These are phyloP conservation scores for Penicillium palitans DNA, from an alignment of 2,329 filamentous ascomycete species.

Conservation along the genomic window DNA sequence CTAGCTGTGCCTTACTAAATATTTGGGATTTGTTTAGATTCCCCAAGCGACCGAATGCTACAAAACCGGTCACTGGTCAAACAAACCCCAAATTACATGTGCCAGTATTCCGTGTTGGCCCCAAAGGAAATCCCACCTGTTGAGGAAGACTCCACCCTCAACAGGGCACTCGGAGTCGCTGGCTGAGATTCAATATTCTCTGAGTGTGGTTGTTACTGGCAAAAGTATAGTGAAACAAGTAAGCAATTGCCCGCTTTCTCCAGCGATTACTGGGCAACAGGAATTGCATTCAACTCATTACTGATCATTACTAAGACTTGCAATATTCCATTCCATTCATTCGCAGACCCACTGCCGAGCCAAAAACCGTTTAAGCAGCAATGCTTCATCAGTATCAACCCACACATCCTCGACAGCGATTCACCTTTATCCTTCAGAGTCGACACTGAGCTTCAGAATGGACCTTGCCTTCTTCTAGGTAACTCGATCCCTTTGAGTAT, in stretches of 20 bases:
- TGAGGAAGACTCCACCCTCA: neutral
- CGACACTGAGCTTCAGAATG: constrained; percentile 13
- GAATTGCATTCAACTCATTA: neutral
- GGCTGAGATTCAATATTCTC: neutral
- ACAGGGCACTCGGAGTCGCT: neutral
- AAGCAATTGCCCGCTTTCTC: neutral
- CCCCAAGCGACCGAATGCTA: constrained; percentile 2
- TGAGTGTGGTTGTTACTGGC: neutral
- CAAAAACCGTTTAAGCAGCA: neutral
- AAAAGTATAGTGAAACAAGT: neutral
- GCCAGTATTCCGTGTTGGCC: neutral
- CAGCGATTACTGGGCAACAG: neutral
- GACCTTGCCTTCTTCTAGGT: constrained; percentile 14
- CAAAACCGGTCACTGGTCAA: constrained; percentile 1
- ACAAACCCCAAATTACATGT: neutral
- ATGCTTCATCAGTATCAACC: neutral
- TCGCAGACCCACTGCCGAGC: neutral
- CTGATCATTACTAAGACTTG: neutral
- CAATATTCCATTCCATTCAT: neutral
- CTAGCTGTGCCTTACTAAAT: neutral
- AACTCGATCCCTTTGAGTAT: constrained; percentile 17
- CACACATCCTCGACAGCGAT: neutral
- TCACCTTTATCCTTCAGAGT: neutral
- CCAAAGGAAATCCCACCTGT: neutral
- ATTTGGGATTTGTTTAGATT: neutral